Evolutionary conservation across 2,329 filamentous ascomycete species (phyloP).

Genomic region (Mycosphaerella sp.): DNA sequence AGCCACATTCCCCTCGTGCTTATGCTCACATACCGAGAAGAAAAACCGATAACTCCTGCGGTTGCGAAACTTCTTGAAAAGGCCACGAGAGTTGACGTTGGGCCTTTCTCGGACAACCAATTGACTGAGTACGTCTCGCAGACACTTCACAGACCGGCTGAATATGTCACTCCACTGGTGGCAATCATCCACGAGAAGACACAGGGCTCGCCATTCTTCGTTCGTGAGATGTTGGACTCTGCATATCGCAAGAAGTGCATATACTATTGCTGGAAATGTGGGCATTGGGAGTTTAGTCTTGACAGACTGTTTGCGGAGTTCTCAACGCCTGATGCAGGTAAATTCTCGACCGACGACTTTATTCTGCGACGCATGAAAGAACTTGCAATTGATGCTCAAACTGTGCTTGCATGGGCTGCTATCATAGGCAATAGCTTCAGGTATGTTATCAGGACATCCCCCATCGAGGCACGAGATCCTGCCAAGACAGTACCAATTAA

Average conservation of each 20-base stretch:
- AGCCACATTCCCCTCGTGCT: constrained; percentile 75
- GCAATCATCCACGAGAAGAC: constrained; percentile 86
- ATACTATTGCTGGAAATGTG: constrained; percentile 81
- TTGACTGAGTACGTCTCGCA: constrained; percentile 75
- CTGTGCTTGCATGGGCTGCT: constrained; percentile 79
- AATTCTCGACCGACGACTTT: constrained; percentile 75
- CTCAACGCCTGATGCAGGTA: constrained; percentile 67
- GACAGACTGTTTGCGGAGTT: constrained; percentile 84
- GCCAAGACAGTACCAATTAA: too few species aligned
- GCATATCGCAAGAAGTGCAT: constrained; percentile 83
- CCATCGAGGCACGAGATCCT: too few species aligned
- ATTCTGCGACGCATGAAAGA: constrained; percentile 72
- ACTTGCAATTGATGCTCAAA: constrained; percentile 64
- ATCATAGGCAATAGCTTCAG: constrained; percentile 74
- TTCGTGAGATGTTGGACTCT: constrained; percentile 82
- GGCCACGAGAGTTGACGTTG: constrained; percentile 62
- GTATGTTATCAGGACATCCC: not conserved
- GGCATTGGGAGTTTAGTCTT: constrained; percentile 76
- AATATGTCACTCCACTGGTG: constrained; percentile 64
- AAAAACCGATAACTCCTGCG: constrained; percentile 35
- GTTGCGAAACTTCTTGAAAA: constrained; percentile 38
- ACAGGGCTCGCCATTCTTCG: constrained; percentile 85
- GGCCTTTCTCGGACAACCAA: constrained; percentile 69
- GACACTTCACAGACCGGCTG: constrained; percentile 63
- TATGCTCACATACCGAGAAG: constrained; percentile 58